Conservation (phyloP, 2,329 filamentous ascomycete genomes). For the Calonectria henricotiae region DNA sequence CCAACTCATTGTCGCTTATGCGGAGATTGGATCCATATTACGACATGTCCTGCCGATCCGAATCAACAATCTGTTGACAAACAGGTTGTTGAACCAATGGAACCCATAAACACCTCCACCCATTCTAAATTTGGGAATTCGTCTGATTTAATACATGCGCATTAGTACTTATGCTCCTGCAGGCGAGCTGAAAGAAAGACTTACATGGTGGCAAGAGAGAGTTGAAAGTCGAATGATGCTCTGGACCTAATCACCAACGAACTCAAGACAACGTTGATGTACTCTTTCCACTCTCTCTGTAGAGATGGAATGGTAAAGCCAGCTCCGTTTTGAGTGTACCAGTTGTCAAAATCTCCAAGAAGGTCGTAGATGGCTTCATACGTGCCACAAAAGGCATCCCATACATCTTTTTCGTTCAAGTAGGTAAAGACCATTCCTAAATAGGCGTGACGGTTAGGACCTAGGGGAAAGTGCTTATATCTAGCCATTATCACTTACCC, state of each 20-base stretch:
- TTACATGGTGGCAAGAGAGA: not conserved
- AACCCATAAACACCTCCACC: not conserved
- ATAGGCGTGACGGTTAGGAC: not conserved
- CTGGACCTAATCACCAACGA: not conserved
- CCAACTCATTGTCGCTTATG: not conserved
- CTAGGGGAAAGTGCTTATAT: not conserved
- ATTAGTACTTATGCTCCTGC: not conserved
- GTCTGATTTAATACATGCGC: not conserved
- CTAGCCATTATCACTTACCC: not conserved
- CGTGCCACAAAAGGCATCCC: conserved; percentile 9
- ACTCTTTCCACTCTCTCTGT: conserved; percentile 20
- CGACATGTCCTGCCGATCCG: not conserved
- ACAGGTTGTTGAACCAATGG: not conserved
- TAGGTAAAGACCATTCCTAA: conserved; percentile 14
- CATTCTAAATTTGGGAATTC: not conserved
- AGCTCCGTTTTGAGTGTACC: not conserved
- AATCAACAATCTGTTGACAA: not conserved
- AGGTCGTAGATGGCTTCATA: conserved; percentile 23
- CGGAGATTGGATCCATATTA: not conserved
- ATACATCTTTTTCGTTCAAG: not conserved
- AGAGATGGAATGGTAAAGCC: not conserved
- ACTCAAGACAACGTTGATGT: not conserved
- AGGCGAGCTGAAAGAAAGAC: not conserved
- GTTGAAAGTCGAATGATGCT: not conserved
- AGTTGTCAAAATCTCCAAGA: not conserved